Evolutionary conservation across 129 eudicot species (phyloP), one percentile per base, ranked within the genome.

Genomic region (Gnaphalium uliginosum): DNA sequence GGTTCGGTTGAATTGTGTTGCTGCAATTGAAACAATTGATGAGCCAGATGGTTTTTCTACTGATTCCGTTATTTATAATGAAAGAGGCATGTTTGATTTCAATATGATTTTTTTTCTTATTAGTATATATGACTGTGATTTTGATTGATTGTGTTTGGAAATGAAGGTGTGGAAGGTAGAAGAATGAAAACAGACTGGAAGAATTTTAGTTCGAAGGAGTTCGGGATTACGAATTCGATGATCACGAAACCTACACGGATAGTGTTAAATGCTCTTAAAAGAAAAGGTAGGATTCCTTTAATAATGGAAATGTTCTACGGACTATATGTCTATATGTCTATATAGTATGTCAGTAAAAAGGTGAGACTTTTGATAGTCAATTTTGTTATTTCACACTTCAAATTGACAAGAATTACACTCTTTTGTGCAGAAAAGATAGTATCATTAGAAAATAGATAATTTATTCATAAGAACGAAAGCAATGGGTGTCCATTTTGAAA

Each of bases 191-290:
- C 81, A 1, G 62, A 66, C 13, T 90, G 96, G 96, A 90, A 83
- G 83, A 88, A 72, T 64, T 85, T 85, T 76, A 83, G 84, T 58
- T 90, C 96, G 6, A 78, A 84, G 64, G 98, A 93, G 29, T 86
- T 93, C 69, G 96, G 93, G 62, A 86, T 90, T 63, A 78, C 78
- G 57, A 79, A 67, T 56, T 78, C 87, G 0, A 81, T 81, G 83
- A 93, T 93, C 63, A 27, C 96, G 4, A 81, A 75, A 79, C 80
- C 96, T 70, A 78, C 96, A 0, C 74, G 87, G 76, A 48, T 81
- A 18, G 96, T 93, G 19, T 85, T 93, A 39, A 85, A 85, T 62
- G 84, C 85, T 14, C 96, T 93, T 19, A 90, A 82, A 78, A 75
- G 79, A 78, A 80, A 81, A 76, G 98, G 98, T 90, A 70, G 29